Conservation (phyloP, 441 rosid genomes). For the Sinapis alba region DNA sequence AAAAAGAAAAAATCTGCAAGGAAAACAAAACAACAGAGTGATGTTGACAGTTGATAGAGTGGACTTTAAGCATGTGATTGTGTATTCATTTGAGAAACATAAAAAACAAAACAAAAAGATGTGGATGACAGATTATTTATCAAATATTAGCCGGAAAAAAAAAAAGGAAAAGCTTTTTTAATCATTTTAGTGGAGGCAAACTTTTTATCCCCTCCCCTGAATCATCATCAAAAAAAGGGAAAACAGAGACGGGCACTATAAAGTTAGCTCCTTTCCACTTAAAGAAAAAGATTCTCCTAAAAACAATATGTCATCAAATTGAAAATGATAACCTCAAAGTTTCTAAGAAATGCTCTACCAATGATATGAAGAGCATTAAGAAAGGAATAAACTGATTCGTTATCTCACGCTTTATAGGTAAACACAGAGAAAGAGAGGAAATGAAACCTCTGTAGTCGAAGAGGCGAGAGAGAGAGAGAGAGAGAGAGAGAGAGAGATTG, state of each 20-base stretch:
- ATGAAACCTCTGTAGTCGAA: slow-evolving; percentile 13
- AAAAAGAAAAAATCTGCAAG: neutral
- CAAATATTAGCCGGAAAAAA: neutral
- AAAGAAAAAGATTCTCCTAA: neutral
- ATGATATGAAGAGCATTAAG: neutral
- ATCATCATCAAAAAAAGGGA: neutral
- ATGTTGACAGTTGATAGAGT: neutral
- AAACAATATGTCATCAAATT: neutral
- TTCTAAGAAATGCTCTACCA: neutral
- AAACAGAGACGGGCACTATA: slow-evolving; percentile 31
- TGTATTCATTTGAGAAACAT: neutral
- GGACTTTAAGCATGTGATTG: neutral
- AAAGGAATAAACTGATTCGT: neutral
- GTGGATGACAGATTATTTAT: too few species aligned
- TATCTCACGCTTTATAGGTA: neutral
- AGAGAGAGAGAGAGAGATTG: slow-evolving; percentile 1
- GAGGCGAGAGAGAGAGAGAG: slow-evolving; percentile 17
- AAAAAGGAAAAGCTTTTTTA: neutral
- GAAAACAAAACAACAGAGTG: neutral
- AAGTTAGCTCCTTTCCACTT: neutral
- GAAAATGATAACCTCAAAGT: too few species aligned
- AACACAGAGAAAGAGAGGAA: neutral
- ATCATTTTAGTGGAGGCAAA: slow-evolving; percentile 10
- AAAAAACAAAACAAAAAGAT: neutral
- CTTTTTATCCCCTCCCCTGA: slow-evolving; percentile 2